phyloP scores from a whole-genome alignment of 176 grass and related monocot species.

The Lolium rigidum region DNA sequence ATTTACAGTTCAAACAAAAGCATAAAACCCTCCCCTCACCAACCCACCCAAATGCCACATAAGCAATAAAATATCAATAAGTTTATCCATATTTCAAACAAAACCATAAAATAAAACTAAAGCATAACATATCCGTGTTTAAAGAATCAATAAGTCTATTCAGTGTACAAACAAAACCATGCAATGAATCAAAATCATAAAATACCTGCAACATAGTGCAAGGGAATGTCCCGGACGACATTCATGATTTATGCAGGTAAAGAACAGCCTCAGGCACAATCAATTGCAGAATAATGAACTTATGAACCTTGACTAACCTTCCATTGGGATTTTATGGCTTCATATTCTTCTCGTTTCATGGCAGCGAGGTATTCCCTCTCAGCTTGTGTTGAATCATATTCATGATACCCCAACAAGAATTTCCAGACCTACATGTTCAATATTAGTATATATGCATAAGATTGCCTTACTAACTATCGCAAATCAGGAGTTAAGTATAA shows the following conservation, averaged over 20 bases:
- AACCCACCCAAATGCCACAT: neutral
- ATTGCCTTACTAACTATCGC: constrained; percentile 32
- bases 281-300: constrained; percentile 21
- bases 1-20: neutral
- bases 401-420: constrained; percentile 89
- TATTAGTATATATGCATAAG: constrained; percentile 37
- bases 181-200: neutral
- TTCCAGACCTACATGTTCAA: constrained; percentile 84
- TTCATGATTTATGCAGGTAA: constrained; percentile 2
- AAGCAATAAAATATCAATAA: too few species aligned
- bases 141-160: neutral
- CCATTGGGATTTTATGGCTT: constrained; percentile 94
- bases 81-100: too few species aligned
- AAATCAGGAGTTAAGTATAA: constrained; percentile 23
- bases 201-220: constrained; percentile 23
- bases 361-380: constrained; percentile 85
- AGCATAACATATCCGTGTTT: neutral
- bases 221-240: neutral
- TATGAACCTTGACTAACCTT: constrained; percentile 63
- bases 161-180: constrained; percentile 1
- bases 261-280: neutral
- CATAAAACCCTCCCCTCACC: too few species aligned
- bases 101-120: neutral
- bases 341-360: constrained; percentile 82
- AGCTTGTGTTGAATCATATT: constrained; percentile 97